These are phyloP conservation scores for Persicaria maculosa DNA, from an alignment of 148 eudicot genomes.

Conservation along the genomic window DNA sequence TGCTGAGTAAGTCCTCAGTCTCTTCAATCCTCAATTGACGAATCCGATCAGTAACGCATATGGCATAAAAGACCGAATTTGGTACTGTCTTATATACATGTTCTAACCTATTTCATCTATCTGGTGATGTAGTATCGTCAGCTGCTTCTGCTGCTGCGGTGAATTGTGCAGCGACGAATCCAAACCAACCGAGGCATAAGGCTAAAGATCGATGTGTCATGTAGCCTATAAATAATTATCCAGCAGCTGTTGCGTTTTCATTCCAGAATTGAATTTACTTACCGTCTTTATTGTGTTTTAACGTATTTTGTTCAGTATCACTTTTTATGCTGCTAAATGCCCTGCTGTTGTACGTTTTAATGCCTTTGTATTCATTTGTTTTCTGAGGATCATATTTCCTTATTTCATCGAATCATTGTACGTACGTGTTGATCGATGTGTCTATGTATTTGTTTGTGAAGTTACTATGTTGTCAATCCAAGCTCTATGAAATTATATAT, in stretches of 20 bases:
- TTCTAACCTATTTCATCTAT: neutral
- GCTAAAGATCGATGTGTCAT: slow-evolving; percentile 5
- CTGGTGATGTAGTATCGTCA: slow-evolving; percentile 31
- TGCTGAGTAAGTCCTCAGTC: slow-evolving; percentile 41
- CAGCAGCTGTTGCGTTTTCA: neutral
- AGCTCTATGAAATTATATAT: too few species aligned
- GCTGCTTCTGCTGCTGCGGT: too few species aligned
- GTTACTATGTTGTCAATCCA: slow-evolving; percentile 90
- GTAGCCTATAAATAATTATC: neutral
- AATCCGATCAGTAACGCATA: too few species aligned
- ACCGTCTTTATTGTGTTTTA: neutral
- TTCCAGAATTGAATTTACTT: neutral
- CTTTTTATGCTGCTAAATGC: too few species aligned
- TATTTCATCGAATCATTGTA: neutral
- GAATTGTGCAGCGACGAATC: too few species aligned
- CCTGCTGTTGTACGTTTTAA: neutral
- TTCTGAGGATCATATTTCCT: neutral
- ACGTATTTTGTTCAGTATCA: slow-evolving; percentile 1
- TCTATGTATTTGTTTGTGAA: too few species aligned
- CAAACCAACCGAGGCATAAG: too few species aligned
- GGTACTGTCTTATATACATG: neutral
- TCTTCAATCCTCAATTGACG: too few species aligned
- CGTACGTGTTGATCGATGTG: too few species aligned
- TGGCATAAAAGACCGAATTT: neutral
- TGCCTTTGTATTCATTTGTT: neutral